Evolutionary conservation across 257 asterid genomes (phyloP).

Genomic region (Solanum rostratum): DNA sequence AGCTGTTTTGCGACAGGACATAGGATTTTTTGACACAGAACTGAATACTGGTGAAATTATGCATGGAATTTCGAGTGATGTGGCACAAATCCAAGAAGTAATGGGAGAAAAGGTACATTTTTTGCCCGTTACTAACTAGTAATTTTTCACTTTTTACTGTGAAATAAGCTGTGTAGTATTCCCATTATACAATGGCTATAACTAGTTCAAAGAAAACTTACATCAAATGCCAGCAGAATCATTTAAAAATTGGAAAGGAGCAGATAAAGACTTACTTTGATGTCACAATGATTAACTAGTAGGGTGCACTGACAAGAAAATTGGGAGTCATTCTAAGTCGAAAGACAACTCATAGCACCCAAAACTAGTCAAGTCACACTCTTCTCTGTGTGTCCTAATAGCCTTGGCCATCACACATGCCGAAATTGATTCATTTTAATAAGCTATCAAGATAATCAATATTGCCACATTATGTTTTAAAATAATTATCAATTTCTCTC

Average conservation of each 20-base stretch:
- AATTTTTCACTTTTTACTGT: background rate
- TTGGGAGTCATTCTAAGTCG: background rate
- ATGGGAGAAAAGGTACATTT: constrained; percentile 71
- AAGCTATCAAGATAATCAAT: background rate
- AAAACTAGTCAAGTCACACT: background rate
- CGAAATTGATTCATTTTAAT: background rate
- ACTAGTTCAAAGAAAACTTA: background rate
- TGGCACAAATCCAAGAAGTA: constrained; percentile 86
- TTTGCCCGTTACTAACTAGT: background rate
- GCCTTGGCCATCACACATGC: background rate
- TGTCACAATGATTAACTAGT: background rate
- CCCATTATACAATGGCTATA: background rate
- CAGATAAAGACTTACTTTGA: background rate
- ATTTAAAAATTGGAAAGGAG: background rate
- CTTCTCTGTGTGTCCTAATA: background rate
- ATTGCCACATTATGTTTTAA: background rate
- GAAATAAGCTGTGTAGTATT: background rate
- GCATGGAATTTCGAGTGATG: constrained; percentile 92
- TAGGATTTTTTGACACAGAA: constrained; percentile 67
- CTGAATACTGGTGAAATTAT: constrained; percentile 63
- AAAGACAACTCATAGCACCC: background rate
- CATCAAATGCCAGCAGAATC: background rate
- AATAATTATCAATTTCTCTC: background rate
- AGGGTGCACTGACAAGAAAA: background rate
- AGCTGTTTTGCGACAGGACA: constrained; percentile 68